These are phyloP conservation scores for Pachysandra terminalis DNA, from an alignment of 164 flowering plant species.

Conservation along the genomic window DNA sequence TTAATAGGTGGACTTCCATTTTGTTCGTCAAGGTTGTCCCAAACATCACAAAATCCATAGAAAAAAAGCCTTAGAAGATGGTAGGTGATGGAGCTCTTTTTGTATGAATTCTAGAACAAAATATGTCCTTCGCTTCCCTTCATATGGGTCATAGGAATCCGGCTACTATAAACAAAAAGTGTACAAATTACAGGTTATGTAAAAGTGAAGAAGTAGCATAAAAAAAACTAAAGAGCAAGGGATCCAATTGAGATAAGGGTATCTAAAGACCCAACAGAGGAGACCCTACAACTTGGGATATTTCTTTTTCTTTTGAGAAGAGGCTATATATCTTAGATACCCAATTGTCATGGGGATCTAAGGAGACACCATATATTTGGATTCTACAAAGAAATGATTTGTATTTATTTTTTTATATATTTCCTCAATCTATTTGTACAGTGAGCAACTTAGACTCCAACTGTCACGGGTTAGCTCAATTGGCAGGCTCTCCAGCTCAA, in stretches of 20 bases:
- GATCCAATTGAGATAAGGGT: not conserved
- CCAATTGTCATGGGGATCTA: constrained; percentile 12
- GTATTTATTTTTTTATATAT: constrained; percentile 25
- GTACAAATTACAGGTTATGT: not conserved
- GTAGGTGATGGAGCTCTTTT: constrained; percentile 1
- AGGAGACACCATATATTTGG: constrained; percentile 18
- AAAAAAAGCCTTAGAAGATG: not conserved
- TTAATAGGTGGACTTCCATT: not conserved
- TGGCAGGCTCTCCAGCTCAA: too few species aligned
- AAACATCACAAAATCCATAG: not conserved
- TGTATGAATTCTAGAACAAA: constrained; percentile 9
- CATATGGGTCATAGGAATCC: constrained; percentile 7
- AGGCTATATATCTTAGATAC: constrained; percentile 6
- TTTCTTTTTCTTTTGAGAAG: not conserved
- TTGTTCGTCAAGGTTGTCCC: constrained; percentile 4
- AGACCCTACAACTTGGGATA: constrained; percentile 5
- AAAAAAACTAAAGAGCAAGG: not conserved
- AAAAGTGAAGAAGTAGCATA: constrained; percentile 11
- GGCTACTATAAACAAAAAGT: not conserved
- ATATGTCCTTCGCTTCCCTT: not conserved
- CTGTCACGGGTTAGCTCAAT: too few species aligned
- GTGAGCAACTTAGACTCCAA: too few species aligned
- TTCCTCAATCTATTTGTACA: constrained; percentile 7
- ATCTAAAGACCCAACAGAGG: constrained; percentile 10
- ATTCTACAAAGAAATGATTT: constrained; percentile 27